Base-by-base conservation (phyloP, 1,284 basidiomycete species). In the Leccinum fuscescens region DNA sequence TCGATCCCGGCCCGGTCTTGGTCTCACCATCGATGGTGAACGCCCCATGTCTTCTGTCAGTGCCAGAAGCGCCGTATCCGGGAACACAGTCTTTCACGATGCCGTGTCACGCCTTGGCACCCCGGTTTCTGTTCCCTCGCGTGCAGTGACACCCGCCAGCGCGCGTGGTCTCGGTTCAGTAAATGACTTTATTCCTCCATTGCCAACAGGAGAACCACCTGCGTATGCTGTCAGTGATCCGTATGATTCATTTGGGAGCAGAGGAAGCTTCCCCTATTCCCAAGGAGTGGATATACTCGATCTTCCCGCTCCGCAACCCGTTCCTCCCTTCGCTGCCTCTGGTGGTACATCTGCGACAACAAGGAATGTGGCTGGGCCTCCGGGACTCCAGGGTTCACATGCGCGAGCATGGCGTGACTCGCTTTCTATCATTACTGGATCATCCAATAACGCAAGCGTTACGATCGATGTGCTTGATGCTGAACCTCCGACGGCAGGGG, bases 401-500 rank as follows among this genome's bases (percentile, higher is more conserved):
- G 73, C 76, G 14, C 70, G 72, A 51, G 72, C 73, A 5, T 84
- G 82, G 81, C 74, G 77, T 24, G 75, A 80, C 33, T 79, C 77
- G 7, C 61, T 72, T 29, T 77, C 76, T 14, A 68, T 68, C 15
- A 76, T 73, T 27, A 76, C 72, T 14, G 77, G 69, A 27, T 73
- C 74, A 29, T 73, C 73, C 6, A 66, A 65, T 37, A 63, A 56
- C 15, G 68, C 74, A 20, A 77, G 73, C 0, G 75, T 84, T 57
- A 72, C 78, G 3, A 79, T 85, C 22, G 86, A 89, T 66, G 68
- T 87, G 6, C 73, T 88, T 11, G 88, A 89, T 60, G 85, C 88
- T 35, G 84, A 79, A 27, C 88, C 87, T 6, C 87, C 87, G 2
- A 67, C 67, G 57, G 82, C 87, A 31, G 77, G 78, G 15, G 80